Evolutionary conservation across 1,139 yeast species (phyloP).

Genomic region (Blastobotrys indianensis): DNA sequence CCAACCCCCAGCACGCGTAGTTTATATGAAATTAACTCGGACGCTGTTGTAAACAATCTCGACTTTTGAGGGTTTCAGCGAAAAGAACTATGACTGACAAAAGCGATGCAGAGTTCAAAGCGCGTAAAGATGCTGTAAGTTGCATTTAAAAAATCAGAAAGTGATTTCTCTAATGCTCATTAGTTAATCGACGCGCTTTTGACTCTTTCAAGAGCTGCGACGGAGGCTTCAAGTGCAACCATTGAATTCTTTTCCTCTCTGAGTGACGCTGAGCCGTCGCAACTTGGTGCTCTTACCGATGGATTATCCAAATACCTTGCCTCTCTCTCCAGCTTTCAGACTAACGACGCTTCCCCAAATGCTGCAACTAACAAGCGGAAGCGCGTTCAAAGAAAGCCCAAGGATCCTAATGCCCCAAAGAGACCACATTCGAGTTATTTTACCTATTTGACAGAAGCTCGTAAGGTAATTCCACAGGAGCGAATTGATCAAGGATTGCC

Average conservation of each 20-base stretch:
- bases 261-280: slow-evolving; percentile 22
- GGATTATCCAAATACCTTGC: slow-evolving; percentile 17
- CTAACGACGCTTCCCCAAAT: slow-evolving; percentile 12
- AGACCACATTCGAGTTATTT: slow-evolving; percentile 73
- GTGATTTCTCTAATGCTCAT: not conserved
- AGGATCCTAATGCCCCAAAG: slow-evolving; percentile 51
- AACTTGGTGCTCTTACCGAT: slow-evolving; percentile 22
- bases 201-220: slow-evolving; percentile 75
- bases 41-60: too few relatives aligned
- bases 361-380: slow-evolving; percentile 43
- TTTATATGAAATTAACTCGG: too few relatives aligned
- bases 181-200: slow-evolving; percentile 69
- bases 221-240: slow-evolving; percentile 72
- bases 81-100: not conserved
- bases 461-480: slow-evolving; percentile 49
- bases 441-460: slow-evolving; percentile 51
- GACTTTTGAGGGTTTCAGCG: too few relatives aligned
- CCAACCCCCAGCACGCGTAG: too few relatives aligned
- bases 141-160: too few relatives aligned
- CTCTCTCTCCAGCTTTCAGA: slow-evolving; percentile 8
- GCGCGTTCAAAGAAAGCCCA: slow-evolving; percentile 33
- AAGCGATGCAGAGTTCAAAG: slow-evolving; percentile 13
- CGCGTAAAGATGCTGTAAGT: slow-evolving; percentile 25
- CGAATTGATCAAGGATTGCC: slow-evolving; percentile 54
- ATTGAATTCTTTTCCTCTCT: slow-evolving; percentile 59